Evolutionary conservation across 768 basidiomycete genomes (phyloP), one percentile per base, ranked within the genome.

Genomic region (Kwoniella bestiolae): DNA sequence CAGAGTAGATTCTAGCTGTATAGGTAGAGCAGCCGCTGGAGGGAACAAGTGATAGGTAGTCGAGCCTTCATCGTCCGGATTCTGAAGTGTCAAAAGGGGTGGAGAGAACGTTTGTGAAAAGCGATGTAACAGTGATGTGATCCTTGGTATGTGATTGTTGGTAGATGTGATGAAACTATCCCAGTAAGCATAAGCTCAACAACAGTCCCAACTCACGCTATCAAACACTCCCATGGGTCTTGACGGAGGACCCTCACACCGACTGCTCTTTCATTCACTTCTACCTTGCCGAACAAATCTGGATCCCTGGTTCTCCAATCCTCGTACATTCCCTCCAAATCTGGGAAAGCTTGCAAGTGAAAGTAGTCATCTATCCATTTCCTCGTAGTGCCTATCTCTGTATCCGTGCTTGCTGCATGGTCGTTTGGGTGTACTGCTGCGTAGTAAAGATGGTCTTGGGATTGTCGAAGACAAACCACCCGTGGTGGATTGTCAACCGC

Each of bases 111-210:
- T 84, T 18, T 82, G 85, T 79, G 91, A 92, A 14, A 98, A 86
- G 21, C 86, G 85, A 66, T 91, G 89, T 29, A 98, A 88, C 90
- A 98, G 94, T 63, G 90, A 91, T 16, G 92, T 90, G 73, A 99
- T 99, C 5, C 96, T 90, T 5, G 87, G 82, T 56, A 99, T 98
- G 73, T 98, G 94, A 80, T 98, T 98, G 76, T 97, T 97, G 2
- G 92, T 91, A 2, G 94, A 96, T 78, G 95, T 98, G 69, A 99
- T 96, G 83, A 98, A 99, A 8, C 94, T 95, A 58, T n/a, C 5
- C 8, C 59, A 21, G 35, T 68, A 38, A 68, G 63, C 50, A 44
- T 5, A n/a, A n/a, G 23, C n/a, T 25, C 66, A 35, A 62, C 9
- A 34, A 25, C 31, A 38, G 5, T 34, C 21, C 25, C 18, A 34